Evolutionary conservation across 768 basidiomycete genomes (phyloP).

Genomic region (Rhizopogon rudus): DNA sequence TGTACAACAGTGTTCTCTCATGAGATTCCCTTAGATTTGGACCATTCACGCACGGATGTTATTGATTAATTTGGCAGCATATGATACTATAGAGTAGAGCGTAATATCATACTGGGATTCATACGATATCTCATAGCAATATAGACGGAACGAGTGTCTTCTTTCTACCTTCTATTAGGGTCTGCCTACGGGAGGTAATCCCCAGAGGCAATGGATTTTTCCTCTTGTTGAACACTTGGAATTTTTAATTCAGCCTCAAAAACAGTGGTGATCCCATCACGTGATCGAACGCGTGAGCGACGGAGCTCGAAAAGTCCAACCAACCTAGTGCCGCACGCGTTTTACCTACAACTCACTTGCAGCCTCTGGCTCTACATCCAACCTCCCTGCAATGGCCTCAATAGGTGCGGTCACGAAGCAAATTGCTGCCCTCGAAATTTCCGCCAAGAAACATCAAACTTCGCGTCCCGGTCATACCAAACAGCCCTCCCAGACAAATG

Average conservation of each 20-base stretch:
- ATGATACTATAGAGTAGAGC: not conserved
- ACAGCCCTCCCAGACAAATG: constrained; percentile 53
- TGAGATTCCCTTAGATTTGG: too few relatives aligned
- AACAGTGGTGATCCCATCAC: not conserved
- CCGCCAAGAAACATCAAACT: constrained; percentile 40
- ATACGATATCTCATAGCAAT: not conserved
- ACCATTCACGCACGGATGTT: too few relatives aligned
- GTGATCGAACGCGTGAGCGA: constrained; percentile 21
- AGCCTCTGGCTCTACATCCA: not conserved
- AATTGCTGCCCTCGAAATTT: constrained; percentile 65
- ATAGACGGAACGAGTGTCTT: too few relatives aligned
- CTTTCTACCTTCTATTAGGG: too few relatives aligned
- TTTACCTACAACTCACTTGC: not conserved
- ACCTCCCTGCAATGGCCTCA: constrained; percentile 36
- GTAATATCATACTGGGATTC: not conserved
- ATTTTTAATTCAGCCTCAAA: too few relatives aligned
- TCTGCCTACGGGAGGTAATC: too few relatives aligned
- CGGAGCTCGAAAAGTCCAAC: constrained; percentile 11
- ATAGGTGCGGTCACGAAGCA: constrained; percentile 55
- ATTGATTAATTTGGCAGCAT: not conserved
- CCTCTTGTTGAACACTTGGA: too few relatives aligned
- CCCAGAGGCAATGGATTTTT: not conserved
- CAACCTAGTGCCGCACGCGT: not conserved
- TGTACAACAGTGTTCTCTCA: not conserved
- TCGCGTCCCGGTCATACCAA: constrained; percentile 39